These are phyloP conservation scores for Syzygium jambos DNA, from an alignment of 345 rosid genomes.

Conservation along the genomic window DNA sequence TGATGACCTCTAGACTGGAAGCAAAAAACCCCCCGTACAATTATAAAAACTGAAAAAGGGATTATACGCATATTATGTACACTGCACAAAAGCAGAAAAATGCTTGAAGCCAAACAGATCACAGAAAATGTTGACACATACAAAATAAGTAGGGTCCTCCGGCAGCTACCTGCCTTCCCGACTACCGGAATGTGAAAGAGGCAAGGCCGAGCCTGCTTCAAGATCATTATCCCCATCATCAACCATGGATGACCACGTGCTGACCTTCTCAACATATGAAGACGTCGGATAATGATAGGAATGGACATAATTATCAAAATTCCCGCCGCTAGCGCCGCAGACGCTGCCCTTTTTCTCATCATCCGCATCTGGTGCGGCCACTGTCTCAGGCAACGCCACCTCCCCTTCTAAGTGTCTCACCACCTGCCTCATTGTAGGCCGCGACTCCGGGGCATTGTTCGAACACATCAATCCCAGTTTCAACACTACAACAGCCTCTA, in stretches of 20 bases:
- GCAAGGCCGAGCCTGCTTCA: constrained; percentile 33
- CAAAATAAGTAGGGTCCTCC: not conserved
- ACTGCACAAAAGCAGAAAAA: not conserved
- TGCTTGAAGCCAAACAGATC: not conserved
- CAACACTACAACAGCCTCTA: constrained; percentile 45
- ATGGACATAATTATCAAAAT: constrained; percentile 42
- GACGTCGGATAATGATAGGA: constrained; percentile 21
- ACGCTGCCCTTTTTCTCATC: constrained; percentile 17
- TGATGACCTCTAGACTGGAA: not conserved
- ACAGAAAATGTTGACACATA: not conserved
- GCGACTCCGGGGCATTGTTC: constrained; percentile 35
- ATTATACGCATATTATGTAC: not conserved
- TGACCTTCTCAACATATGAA: constrained; percentile 26
- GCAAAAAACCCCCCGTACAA: not conserved
- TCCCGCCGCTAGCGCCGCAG: not conserved
- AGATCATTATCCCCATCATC: constrained; percentile 26
- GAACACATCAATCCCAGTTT: constrained; percentile 82
- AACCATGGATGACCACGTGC: constrained; percentile 19
- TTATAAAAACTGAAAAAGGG: not conserved
- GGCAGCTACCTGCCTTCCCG: constrained; percentile 10
- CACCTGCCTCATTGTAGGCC: constrained; percentile 80
- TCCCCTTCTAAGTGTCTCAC: constrained; percentile 72
- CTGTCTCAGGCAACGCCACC: constrained; percentile 31
- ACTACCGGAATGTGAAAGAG: constrained; percentile 13
- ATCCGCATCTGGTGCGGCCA: constrained; percentile 37